Percentiles rank a stretch among this genome's conserved stretches.
Conservation (phyloP, 495 filamentous ascomycete species). For the Penicillium robsamsonii region DNA sequence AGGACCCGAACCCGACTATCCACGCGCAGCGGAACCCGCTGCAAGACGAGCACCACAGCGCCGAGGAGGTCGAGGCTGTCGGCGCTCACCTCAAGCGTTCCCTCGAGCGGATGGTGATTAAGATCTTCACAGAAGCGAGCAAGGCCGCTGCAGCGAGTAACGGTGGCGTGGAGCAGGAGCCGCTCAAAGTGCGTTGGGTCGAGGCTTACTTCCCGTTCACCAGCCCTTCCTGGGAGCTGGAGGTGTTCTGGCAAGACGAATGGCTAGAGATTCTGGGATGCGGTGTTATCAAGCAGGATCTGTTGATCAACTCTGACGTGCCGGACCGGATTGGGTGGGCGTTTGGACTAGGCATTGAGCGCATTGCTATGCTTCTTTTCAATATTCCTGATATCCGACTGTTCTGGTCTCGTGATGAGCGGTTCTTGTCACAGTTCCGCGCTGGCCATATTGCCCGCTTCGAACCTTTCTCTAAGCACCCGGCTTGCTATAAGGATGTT, state of each 20-base stretch:
- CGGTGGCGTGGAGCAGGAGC: conserved; percentile 53
- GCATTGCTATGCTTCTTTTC: conserved; percentile 95
- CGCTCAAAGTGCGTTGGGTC: conserved; percentile 85
- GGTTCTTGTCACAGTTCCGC: conserved; percentile 82
- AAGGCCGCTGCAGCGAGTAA: conserved; percentile 57
- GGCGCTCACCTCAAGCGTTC: conserved; percentile 85
- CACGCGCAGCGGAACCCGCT: conserved; percentile 81
- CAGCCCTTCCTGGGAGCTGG: conserved; percentile 89
- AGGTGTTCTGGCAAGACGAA: conserved; percentile 89
- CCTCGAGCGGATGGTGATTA: conserved; percentile 82
- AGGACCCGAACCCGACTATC: conserved; percentile 79
- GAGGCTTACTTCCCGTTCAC: conserved; percentile 97
- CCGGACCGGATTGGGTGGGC: conserved; percentile 86
- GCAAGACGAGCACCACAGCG: conserved; percentile 65
- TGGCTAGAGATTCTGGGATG: conserved; percentile 96
- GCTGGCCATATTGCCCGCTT: conserved; percentile 66
- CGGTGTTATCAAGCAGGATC: conserved; percentile 80
- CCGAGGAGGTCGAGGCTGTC: conserved; percentile 77
- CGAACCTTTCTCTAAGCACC: conserved; percentile 84
- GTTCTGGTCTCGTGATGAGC: conserved; percentile 84
- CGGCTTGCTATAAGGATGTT: conserved; percentile 83
- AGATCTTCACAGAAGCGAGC: conserved; percentile 79
- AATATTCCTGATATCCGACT: conserved; percentile 95
- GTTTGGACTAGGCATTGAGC: conserved; percentile 88
- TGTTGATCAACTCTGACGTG: conserved; percentile 73